phyloP scores from a whole-genome alignment of 2,329 filamentous ascomycete genomes.

The Beauveria scarabaeidicola region DNA sequence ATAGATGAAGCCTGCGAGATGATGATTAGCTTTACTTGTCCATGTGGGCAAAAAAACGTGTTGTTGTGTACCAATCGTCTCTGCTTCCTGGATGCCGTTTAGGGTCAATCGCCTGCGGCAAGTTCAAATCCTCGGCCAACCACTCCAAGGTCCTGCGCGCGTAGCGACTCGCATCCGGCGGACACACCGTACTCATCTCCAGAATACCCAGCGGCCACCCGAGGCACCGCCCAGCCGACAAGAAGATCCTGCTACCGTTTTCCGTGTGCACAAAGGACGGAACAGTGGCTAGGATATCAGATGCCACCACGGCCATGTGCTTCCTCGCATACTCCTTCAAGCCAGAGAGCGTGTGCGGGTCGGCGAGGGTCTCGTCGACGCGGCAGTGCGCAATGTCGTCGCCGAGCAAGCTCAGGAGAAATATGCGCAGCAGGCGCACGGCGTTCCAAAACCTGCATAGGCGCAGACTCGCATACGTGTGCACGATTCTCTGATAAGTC shows the following conservation, averaged over 20 bases:
- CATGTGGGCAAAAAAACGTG: neutral
- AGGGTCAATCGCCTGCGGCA: slow-evolving; percentile 15
- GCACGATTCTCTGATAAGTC: slow-evolving; percentile 14
- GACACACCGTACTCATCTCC: slow-evolving; percentile 10
- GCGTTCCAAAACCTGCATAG: slow-evolving; percentile 20
- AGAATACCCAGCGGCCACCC: slow-evolving; percentile 19
- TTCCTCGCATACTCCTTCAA: slow-evolving; percentile 8
- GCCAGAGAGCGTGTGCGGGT: neutral
- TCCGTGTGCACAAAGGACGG: slow-evolving; percentile 14
- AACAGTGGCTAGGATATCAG: slow-evolving; percentile 17
- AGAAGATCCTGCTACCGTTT: slow-evolving; percentile 12
- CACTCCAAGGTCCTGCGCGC: slow-evolving; percentile 15
- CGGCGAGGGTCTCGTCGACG: slow-evolving; percentile 3
- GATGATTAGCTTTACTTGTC: neutral
- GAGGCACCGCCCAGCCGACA: slow-evolving; percentile 16
- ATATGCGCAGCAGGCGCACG: slow-evolving; percentile 18
- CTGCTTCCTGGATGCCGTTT: slow-evolving; percentile 1
- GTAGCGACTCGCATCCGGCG: slow-evolving; percentile 9
- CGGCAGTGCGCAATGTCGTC: slow-evolving; percentile 4
- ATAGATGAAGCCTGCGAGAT: slow-evolving; percentile 9
- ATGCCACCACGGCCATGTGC: slow-evolving; percentile 15
- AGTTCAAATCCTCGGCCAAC: slow-evolving; percentile 16
- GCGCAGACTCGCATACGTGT: slow-evolving; percentile 16
- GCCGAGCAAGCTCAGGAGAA: slow-evolving; percentile 15
- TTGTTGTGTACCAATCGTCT: slow-evolving; percentile 11